Conservation (phyloP, 257 asterid species). For the Ballota nigra region DNA sequence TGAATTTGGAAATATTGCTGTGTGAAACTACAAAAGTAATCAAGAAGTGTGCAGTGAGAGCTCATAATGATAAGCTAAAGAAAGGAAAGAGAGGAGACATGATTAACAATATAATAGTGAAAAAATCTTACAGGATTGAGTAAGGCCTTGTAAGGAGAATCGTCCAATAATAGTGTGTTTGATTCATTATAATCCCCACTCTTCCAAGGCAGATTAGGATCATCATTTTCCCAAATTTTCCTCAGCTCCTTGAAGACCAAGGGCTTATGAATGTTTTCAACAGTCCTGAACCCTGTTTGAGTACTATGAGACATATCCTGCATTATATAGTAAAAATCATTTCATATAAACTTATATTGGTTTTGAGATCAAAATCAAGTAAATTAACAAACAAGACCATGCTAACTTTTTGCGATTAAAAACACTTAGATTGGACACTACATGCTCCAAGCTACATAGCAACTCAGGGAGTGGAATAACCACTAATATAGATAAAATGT, state of each 20-base stretch:
- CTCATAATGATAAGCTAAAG: background rate
- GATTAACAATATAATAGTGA: background rate
- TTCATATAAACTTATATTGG: constrained; percentile 7
- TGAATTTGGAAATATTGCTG: constrained; percentile 73
- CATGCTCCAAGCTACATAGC: constrained; percentile 1
- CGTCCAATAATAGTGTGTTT: constrained; percentile 82
- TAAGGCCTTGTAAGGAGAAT: constrained; percentile 97
- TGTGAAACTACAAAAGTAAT: constrained; percentile 51
- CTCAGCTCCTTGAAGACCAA: constrained; percentile 81
- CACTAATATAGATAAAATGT: background rate
- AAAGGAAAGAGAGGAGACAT: background rate
- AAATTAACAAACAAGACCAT: constrained; percentile 3
- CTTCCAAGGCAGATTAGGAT: constrained; percentile 65
- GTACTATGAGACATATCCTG: constrained; percentile 78
- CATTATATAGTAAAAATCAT: constrained; percentile 27
- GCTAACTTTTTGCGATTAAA: background rate
- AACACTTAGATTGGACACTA: background rate
- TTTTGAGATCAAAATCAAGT: background rate
- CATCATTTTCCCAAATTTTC: constrained; percentile 67
- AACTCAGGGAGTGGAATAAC: constrained; percentile 5
- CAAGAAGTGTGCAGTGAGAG: constrained; percentile 15
- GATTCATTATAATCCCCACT: constrained; percentile 74
- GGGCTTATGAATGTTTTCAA: constrained; percentile 71
- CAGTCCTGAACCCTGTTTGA: constrained; percentile 59
- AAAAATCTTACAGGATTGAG: constrained; percentile 77